Conservation (phyloP, 352 stramenopile genomes). For the Phytopythium oedochilum region DNA sequence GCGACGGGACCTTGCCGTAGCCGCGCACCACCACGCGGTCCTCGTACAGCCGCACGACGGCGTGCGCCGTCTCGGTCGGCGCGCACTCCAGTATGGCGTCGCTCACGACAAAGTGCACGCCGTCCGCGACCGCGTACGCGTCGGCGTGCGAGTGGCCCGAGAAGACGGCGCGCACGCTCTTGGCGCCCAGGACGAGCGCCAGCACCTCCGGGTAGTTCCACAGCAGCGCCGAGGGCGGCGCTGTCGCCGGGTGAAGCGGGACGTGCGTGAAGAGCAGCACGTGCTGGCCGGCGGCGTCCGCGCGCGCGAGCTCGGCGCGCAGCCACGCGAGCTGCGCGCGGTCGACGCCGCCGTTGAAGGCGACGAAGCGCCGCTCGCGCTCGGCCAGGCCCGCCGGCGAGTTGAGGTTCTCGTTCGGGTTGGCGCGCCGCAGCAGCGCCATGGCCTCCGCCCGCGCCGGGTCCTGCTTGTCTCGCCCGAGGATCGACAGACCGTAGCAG, state of each 20-base stretch:
- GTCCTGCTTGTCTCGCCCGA: slow-evolving; percentile 43
- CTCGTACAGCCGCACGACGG: slow-evolving; percentile 48
- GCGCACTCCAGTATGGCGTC: slow-evolving; percentile 69
- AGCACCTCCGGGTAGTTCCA: slow-evolving; percentile 81
- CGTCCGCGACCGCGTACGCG: slow-evolving; percentile 37
- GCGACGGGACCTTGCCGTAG: slow-evolving; percentile 55
- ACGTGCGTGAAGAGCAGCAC: slow-evolving; percentile 77
- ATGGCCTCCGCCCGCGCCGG: slow-evolving; percentile 38
- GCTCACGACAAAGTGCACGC: slow-evolving; percentile 66
- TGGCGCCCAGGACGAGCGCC: slow-evolving; percentile 27
- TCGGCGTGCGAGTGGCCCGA: slow-evolving; percentile 65
- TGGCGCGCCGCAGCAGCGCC: slow-evolving; percentile 31
- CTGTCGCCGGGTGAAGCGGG: slow-evolving; percentile 47
- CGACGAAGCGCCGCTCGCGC: slow-evolving; percentile 51
- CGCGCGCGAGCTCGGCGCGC: slow-evolving; percentile 21
- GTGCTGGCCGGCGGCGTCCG: slow-evolving; percentile 25
- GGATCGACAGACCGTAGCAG: slow-evolving; percentile 57
- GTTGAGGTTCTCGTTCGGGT: slow-evolving; percentile 76
- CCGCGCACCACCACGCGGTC: slow-evolving; percentile 51
- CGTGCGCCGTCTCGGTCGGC: slow-evolving; percentile 51
- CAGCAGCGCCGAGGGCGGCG: slow-evolving; percentile 36
- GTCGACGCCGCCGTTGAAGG: slow-evolving; percentile 76
- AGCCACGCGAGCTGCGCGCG: slow-evolving; percentile 58
- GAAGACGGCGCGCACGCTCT: slow-evolving; percentile 62
- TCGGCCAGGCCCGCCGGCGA: slow-evolving; percentile 49